Evolutionary conservation across 148 eudicot genomes (phyloP).

Genomic region (Silene uniflora): DNA sequence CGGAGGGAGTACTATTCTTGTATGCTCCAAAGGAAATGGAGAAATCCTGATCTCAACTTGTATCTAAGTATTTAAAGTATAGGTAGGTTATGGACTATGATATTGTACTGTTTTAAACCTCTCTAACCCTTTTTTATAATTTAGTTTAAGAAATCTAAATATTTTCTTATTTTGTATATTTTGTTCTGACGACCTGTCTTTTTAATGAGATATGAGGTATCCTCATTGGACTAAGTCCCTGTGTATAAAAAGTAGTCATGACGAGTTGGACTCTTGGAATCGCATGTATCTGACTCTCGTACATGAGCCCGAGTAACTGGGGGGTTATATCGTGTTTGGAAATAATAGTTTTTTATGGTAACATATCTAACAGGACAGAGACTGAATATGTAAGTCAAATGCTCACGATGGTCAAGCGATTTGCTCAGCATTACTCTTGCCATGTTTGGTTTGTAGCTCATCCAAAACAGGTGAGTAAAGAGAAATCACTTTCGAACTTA

Average conservation of each 20-base stretch:
- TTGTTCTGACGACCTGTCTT: neutral
- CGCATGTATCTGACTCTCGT: neutral
- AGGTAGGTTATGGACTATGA: no score
- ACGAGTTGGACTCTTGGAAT: no score
- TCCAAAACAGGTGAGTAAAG: slow-evolving; percentile 71
- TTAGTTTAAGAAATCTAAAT: no score
- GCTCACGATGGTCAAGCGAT: slow-evolving; percentile 85
- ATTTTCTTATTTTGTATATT: no score
- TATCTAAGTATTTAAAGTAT: no score
- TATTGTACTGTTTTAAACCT: neutral
- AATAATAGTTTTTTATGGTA: neutral
- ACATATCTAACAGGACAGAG: slow-evolving; percentile 65
- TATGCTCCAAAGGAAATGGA: neutral
- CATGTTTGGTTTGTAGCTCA: slow-evolving; percentile 99
- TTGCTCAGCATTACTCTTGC: slow-evolving; percentile 94
- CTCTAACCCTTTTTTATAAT: neutral
- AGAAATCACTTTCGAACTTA: neutral
- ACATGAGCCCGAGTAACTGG: neutral
- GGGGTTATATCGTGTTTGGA: neutral
- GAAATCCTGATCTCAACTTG: neutral
- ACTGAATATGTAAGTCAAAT: slow-evolving; percentile 98
- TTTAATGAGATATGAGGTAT: neutral
- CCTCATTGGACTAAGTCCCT: neutral
- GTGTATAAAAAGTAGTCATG: neutral
- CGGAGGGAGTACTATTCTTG: neutral